Base-by-base conservation (phyloP, 139 green algal genomes). In the Chlorella sp. region DNA sequence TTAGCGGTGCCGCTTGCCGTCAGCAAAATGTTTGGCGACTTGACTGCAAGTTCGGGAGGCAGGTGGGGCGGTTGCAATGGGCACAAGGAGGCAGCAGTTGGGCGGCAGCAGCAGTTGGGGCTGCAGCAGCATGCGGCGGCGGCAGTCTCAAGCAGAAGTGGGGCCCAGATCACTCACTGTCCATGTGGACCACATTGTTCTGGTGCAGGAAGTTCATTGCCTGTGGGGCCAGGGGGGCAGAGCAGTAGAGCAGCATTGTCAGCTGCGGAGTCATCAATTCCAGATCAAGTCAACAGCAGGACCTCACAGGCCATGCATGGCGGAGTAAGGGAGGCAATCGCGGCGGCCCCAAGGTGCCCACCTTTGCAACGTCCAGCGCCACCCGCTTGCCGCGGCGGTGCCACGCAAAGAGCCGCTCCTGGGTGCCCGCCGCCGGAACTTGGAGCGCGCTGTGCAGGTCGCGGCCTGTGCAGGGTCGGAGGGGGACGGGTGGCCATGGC, bases 331-430 rank as follows among this genome's bases (percentile, higher is more conserved):
- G n/a, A n/a, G n/a, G n/a, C n/a, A n/a, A n/a, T n/a, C n/a, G n/a
- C n/a, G n/a, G n/a, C n/a, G n/a, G n/a, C n/a, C n/a, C n/a, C n/a
- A n/a, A n/a, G n/a, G n/a, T n/a, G n/a, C 65, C n/a, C 65, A 72
- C 69, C 44, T 78, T 78, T 6, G 72, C 72, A 9, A 78, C 32
- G 24, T 78, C 72, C 13, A 60, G 56, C 1, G 72, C 72, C 72
- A 78, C 72, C 28, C 72, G 43, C 72, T 48, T 46, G 30, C 72
- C 72, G 9, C 72, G 72, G 30, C 72, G 72, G 72, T 32, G 9
- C 72, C 72, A 78, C 36, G 43, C 40, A 34, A 78, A 78, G 30
- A 78, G 72, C 44, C 72, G 72, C 72, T 78, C 43, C 30, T 78
- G 36, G 43, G 17, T 78, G 72, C 72, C 72, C 30, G 72, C 72